These are phyloP conservation scores for Aspergillus sclerotioniger DNA, from an alignment of 495 filamentous ascomycete species.

Conservation along the genomic window DNA sequence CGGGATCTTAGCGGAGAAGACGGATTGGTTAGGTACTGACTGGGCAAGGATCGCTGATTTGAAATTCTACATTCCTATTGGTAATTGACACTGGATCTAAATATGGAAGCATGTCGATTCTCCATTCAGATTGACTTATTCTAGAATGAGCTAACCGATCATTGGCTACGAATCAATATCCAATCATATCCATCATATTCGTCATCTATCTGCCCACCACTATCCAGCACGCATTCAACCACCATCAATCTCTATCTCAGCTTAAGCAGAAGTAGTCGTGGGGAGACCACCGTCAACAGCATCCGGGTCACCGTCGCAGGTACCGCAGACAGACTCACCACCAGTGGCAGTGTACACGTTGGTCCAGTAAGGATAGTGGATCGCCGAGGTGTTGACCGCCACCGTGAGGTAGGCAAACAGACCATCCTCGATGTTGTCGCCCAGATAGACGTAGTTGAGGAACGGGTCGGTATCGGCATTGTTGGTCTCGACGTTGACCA, in stretches of 20 bases:
- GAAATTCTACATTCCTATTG: no score
- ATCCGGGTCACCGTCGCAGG: background rate
- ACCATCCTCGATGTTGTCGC: conserved; percentile 51
- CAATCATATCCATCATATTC: no score
- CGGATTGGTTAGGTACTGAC: no score
- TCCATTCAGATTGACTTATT: no score
- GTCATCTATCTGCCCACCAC: background rate
- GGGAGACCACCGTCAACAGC: background rate
- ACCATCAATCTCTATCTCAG: background rate
- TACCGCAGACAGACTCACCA: background rate
- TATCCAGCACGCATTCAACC: background rate
- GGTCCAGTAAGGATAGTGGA: conserved; percentile 17
- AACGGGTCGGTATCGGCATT: conserved; percentile 53
- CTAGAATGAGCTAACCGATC: no score
- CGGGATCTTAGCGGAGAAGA: no score
- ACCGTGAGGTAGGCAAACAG: conserved; percentile 56
- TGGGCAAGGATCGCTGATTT: no score
- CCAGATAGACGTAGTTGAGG: conserved; percentile 55
- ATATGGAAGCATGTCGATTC: no score
- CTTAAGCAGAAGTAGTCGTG: background rate
- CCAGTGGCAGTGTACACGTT: background rate
- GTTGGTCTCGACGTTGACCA: conserved; percentile 46
- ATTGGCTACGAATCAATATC: no score
- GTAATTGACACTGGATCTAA: no score
- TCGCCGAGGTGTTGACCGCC: conserved; percentile 47